Conservation (phyloP, 2,329 filamentous ascomycete genomes). For the Verticillium nubilum region DNA sequence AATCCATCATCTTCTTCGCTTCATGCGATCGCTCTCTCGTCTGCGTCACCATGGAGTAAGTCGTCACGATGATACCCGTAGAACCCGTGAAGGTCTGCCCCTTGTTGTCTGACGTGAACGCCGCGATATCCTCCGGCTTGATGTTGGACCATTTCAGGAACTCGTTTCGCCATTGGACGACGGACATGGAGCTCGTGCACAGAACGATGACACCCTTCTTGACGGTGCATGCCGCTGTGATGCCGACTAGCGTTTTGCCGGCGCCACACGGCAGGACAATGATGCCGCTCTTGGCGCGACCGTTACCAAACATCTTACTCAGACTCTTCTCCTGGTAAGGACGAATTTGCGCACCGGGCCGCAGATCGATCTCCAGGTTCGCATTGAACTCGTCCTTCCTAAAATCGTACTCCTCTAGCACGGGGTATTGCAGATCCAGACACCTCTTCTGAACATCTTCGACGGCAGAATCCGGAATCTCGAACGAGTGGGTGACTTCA, state of each 20-base stretch:
- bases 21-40: slow-evolving; percentile 84
- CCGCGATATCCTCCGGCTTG: slow-evolving; percentile 84
- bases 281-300: slow-evolving; percentile 92
- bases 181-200: slow-evolving; percentile 96
- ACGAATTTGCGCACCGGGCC: slow-evolving; percentile 83
- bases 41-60: slow-evolving; percentile 98
- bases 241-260: slow-evolving; percentile 96
- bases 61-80: slow-evolving; percentile 94
- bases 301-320: slow-evolving; percentile 99
- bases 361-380: slow-evolving; percentile 88
- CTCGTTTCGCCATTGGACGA: slow-evolving; percentile 93
- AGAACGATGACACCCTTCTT: slow-evolving; percentile 95
- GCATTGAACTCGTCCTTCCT: slow-evolving; percentile 84
- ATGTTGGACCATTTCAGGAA: slow-evolving; percentile 98
- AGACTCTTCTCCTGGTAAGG: slow-evolving; percentile 96
- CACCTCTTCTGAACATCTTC: slow-evolving; percentile 88
- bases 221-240: slow-evolving; percentile 95
- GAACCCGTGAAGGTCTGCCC: slow-evolving; percentile 73
- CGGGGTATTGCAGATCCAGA: slow-evolving; percentile 76
- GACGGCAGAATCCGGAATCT: slow-evolving; percentile 77
- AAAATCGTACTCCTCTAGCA: slow-evolving; percentile 97
- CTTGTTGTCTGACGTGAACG: slow-evolving; percentile 94
- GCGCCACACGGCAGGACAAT: slow-evolving; percentile 96
- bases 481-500: slow-evolving; percentile 87
- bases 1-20: slow-evolving; percentile 96